These are phyloP conservation scores for Fusarium concolor DNA, from an alignment of 2,329 filamentous ascomycete genomes.

Conservation along the genomic window DNA sequence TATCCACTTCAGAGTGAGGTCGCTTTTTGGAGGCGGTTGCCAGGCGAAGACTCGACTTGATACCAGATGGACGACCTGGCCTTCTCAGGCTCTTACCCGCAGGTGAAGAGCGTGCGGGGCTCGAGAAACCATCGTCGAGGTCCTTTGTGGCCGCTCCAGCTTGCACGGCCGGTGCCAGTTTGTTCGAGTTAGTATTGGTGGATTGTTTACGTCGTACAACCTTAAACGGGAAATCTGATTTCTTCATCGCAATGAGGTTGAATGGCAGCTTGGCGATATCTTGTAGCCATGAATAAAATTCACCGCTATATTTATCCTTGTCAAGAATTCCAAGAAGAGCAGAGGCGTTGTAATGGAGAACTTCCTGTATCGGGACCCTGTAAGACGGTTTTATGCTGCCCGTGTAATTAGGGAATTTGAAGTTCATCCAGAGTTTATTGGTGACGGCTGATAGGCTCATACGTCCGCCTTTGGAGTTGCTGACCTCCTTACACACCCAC, in stretches of 20 bases:
- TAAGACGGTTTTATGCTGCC: conserved; percentile 50
- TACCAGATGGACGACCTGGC: conserved; percentile 56
- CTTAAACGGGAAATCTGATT: conserved; percentile 47
- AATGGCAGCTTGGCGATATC: conserved; percentile 46
- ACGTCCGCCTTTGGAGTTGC: conserved; percentile 38
- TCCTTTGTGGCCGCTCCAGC: background rate
- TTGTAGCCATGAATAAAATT: conserved; percentile 52
- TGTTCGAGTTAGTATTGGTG: conserved; percentile 25
- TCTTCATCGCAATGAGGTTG: conserved; percentile 43
- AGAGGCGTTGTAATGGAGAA: conserved; percentile 59
- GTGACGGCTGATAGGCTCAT: conserved; percentile 39
- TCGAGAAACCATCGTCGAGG: conserved; percentile 34
- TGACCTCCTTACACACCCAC: conserved; percentile 24
- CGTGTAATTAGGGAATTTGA: conserved; percentile 48
- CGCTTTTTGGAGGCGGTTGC: conserved; percentile 59
- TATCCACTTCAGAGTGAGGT: conserved; percentile 53
- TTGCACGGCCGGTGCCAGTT: conserved; percentile 1
- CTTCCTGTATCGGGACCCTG: conserved; percentile 55
- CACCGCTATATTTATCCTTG: conserved; percentile 48
- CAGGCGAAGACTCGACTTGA: conserved; percentile 59
- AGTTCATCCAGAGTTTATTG: conserved; percentile 50
- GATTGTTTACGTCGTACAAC: conserved; percentile 41
- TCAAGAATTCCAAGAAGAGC: conserved; percentile 54
- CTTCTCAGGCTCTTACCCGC: conserved; percentile 51
- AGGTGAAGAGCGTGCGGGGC: conserved; percentile 36